These are phyloP conservation scores for Diaporthe citrichinensis DNA, from an alignment of 2,329 filamentous ascomycete species.

Conservation along the genomic window DNA sequence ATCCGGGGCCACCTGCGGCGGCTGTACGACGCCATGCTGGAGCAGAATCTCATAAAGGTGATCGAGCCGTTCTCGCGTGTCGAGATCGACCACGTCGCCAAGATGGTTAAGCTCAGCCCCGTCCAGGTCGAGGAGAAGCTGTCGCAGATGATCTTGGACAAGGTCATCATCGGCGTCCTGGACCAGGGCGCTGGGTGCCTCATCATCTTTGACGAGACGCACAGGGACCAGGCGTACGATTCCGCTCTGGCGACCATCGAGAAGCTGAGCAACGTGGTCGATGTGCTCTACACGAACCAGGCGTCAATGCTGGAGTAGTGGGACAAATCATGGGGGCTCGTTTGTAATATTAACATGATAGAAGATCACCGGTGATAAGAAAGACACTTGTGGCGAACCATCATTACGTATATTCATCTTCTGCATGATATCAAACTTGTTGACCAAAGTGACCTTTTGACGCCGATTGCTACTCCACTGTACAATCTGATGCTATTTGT, in stretches of 20 bases:
- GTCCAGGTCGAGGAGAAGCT: slow-evolving; percentile 98
- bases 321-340: slow-evolving; percentile 34
- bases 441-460: slow-evolving; percentile 33
- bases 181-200: slow-evolving; percentile 98
- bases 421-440: slow-evolving; percentile 11
- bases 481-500: slow-evolving; percentile 40
- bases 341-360: slow-evolving; percentile 47
- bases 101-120: slow-evolving; percentile 97
- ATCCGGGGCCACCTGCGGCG: slow-evolving; percentile 96
- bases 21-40: slow-evolving; percentile 97
- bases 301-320: slow-evolving; percentile 90
- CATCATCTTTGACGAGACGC: slow-evolving; percentile 96
- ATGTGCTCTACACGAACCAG: slow-evolving; percentile 98
- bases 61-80: slow-evolving; percentile 99
- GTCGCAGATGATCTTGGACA: slow-evolving; percentile 99
- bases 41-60: slow-evolving; percentile 99
- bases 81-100: slow-evolving; percentile 95
- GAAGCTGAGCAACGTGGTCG: slow-evolving; percentile 96
- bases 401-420: slow-evolving; percentile 29
- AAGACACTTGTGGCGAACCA: slow-evolving; percentile 16
- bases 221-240: slow-evolving; percentile 94
- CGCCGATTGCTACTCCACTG: slow-evolving; percentile 28
- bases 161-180: slow-evolving; percentile 96
- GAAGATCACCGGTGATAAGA: slow-evolving; percentile 40
- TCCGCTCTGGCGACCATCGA: slow-evolving; percentile 94